phyloP scores from a whole-genome alignment of 2,329 filamentous ascomycete genomes.

The Seiridium unicorne region DNA sequence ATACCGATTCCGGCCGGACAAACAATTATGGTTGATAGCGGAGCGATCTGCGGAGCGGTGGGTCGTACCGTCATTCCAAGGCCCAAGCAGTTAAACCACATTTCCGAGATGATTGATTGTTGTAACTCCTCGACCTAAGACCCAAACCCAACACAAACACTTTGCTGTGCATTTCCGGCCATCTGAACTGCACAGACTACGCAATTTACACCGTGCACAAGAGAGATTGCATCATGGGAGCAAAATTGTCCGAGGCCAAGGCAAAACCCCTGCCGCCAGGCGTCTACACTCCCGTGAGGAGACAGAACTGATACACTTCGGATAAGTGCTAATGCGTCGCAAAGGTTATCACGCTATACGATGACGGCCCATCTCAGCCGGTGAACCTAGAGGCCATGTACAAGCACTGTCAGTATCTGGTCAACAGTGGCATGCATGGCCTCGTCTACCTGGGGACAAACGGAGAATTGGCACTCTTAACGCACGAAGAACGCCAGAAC shows the following conservation, averaged over 20 bases:
- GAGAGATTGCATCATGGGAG: constrained; percentile 4
- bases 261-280: constrained; percentile 35
- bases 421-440: constrained; percentile 41
- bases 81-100: too few species aligned
- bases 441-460: constrained; percentile 47
- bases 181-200: too few species aligned
- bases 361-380: constrained; percentile 34
- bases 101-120: too few species aligned
- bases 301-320: background rate
- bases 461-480: constrained; percentile 42
- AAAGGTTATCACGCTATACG: constrained; percentile 38
- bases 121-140: too few species aligned
- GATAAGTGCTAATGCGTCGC: background rate
- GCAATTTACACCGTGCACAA: too few species aligned
- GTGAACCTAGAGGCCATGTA: constrained; percentile 44
- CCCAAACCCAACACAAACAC: too few species aligned
- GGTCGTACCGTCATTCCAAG: too few species aligned
- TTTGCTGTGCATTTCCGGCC: too few species aligned
- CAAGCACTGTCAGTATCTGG: constrained; percentile 38
- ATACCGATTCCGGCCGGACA: too few species aligned
- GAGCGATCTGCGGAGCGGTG: too few species aligned
- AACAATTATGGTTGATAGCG: too few species aligned
- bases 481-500: constrained; percentile 34
- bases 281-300: constrained; percentile 41
- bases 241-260: constrained; percentile 10